phyloP scores from a whole-genome alignment of 495 filamentous ascomycete species.

The Penicillium angulare region DNA sequence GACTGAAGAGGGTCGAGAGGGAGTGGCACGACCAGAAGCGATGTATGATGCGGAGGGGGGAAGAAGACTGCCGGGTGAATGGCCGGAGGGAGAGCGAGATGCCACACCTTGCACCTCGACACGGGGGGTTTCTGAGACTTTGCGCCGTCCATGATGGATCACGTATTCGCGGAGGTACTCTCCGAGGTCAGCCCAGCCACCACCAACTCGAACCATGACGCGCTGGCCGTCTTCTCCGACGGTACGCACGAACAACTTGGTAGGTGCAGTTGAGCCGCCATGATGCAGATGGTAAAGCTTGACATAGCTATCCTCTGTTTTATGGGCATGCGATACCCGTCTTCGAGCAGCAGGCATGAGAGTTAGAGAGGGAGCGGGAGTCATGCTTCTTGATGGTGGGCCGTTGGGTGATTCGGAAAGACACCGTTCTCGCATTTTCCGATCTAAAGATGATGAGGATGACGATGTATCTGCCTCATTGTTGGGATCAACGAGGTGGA shows the following conservation, averaged over 20 bases:
- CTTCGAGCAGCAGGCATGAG: conserved; percentile 58
- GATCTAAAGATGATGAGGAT: conserved; percentile 38
- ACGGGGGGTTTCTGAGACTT: conserved; percentile 40
- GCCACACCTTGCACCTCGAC: conserved; percentile 44
- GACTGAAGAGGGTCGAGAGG: conserved; percentile 35
- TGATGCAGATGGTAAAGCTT: conserved; percentile 93
- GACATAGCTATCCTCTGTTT: conserved; percentile 59
- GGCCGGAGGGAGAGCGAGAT: conserved; percentile 33
- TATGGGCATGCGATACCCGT: conserved; percentile 31
- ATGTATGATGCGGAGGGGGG: conserved; percentile 15
- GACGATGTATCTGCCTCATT: conserved; percentile 31
- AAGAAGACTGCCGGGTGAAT: conserved; percentile 27
- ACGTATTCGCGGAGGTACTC: conserved; percentile 95
- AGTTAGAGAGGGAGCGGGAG: conserved; percentile 67
- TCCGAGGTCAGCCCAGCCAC: conserved; percentile 92
- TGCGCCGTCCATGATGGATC: conserved; percentile 70
- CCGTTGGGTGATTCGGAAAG: conserved; percentile 39
- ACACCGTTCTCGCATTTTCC: conserved; percentile 29
- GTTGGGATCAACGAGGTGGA: conserved; percentile 57
- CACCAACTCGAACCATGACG: conserved; percentile 96
- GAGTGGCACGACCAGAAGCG: conserved; percentile 29
- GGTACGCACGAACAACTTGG: conserved; percentile 88
- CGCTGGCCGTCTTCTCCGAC: conserved; percentile 89
- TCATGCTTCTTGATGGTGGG: conserved; percentile 38
- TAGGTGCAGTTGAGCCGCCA: conserved; percentile 74